Evolutionary conservation across 1,284 basidiomycete species (phyloP).

Genomic region (Anthracocystis panici-leucophaei): DNA sequence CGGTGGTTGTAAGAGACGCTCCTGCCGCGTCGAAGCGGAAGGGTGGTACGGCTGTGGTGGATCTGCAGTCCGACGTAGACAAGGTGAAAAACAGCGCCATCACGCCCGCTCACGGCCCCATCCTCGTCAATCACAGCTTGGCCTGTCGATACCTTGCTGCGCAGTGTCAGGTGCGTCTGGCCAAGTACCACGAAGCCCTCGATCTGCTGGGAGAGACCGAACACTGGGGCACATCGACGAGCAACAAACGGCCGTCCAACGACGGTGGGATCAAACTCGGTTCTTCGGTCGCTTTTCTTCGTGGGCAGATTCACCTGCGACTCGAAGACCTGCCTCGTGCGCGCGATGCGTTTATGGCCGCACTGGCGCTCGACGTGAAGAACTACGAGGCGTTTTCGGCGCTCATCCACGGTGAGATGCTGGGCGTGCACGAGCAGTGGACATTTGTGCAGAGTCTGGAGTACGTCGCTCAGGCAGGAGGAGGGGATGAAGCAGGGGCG

Average conservation of each 20-base stretch:
- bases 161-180: conserved; percentile 91
- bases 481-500: conserved; percentile 68
- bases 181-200: conserved; percentile 90
- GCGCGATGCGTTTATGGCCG: conserved; percentile 93
- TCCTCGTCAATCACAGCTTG: conserved; percentile 61
- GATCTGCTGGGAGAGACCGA: conserved; percentile 82
- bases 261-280: conserved; percentile 70
- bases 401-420: conserved; percentile 82
- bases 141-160: conserved; percentile 75
- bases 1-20: conserved; percentile 15
- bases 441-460: conserved; percentile 87
- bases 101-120: conserved; percentile 46
- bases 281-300: conserved; percentile 81
- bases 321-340: conserved; percentile 88
- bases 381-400: conserved; percentile 96
- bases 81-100: conserved; percentile 32
- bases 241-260: conserved; percentile 54
- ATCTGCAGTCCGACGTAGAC: conserved; percentile 41
- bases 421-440: conserved; percentile 77
- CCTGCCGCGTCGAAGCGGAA: neutral
- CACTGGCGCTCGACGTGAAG: conserved; percentile 91
- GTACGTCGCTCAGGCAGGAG: conserved; percentile 80
- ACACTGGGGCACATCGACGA: conserved; percentile 48
- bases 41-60: neutral
- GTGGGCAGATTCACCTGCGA: conserved; percentile 92